Evolutionary conservation across 169 alveolate genomes (phyloP), one percentile per base, ranked within the genome.

Genomic region (Plasmodium ovale): DNA sequence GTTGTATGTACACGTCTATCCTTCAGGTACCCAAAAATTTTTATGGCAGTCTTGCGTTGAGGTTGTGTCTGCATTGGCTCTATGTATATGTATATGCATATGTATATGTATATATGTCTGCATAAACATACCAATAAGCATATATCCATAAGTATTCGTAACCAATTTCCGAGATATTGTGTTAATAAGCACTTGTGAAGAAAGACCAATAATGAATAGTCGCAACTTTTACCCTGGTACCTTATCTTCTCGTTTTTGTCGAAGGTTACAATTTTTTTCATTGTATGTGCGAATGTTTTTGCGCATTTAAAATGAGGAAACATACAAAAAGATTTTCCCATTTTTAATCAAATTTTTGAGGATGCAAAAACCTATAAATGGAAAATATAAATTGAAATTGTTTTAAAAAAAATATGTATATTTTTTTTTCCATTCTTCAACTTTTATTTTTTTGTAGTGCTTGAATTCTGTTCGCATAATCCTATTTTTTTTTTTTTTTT

Each of bases 1-100:
- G 12, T 70, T 70, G 84, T 70, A 70, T 56, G 84, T 70, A 70
- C 84, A 70, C 68, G 84, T 27, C 84, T 70, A 19, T n/a, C 25
- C 29, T 44, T 16, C 84, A 14, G 14, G 16, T 47, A 47, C 47
- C 23, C 47, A n/a, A 29, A 10, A 19, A 29, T 9, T 59, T 69
- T 69, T 69, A 19, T 69, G 27, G 42, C 59, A 29, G 42, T 47
- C 35, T 65, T 65, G 29, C 42, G 29, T 65, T 65, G n/a, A 49
- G 21, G n/a, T 33, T 65, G 51, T 9, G 16, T 54, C 42, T 35
- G 54, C 14, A n/a, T n/a, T n/a, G 73, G 51, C 35, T 35, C 21
- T 35, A 33, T 25, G 19, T 27, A 19, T 21, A 7, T 25, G 35
- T 65, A 33, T 37, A 27, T 4, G 47, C 33, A 65, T n/a, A n/a